Conservation (phyloP, 1,284 basidiomycete genomes). For the Irpex sp. region DNA sequence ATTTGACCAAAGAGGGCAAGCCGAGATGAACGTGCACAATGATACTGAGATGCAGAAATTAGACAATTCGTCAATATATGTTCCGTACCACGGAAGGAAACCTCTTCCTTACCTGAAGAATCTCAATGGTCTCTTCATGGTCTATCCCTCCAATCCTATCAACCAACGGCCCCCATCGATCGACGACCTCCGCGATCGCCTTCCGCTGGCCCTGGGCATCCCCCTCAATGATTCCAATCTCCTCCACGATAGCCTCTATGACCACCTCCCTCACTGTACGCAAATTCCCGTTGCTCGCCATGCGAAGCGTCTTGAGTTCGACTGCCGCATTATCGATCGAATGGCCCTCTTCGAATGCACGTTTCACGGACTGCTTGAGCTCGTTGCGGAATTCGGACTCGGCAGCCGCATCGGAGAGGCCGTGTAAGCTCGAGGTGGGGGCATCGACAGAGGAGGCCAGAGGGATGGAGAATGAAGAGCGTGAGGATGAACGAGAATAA, state of each 20-base stretch:
- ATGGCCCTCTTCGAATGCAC: conserved; percentile 88
- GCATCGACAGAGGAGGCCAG: conserved; percentile 37
- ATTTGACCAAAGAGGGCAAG: conserved; percentile 69
- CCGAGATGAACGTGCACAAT: conserved; percentile 57
- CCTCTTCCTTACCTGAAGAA: conserved; percentile 51
- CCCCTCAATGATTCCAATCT: conserved; percentile 51
- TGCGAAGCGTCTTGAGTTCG: conserved; percentile 89
- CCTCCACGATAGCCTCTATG: conserved; percentile 65
- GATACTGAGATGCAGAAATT: conserved; percentile 33
- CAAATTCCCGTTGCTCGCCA: conserved; percentile 88
- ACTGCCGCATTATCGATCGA: conserved; percentile 89
- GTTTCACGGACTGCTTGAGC: conserved; percentile 76
- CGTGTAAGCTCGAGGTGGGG: conserved; percentile 27
- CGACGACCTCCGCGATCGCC: conserved; percentile 54
- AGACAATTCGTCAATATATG: neutral
- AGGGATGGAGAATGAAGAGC: conserved; percentile 20
- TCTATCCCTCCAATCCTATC: conserved; percentile 72
- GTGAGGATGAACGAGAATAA: conserved; percentile 19
- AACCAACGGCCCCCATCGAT: conserved; percentile 69
- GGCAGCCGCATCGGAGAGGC: conserved; percentile 34
- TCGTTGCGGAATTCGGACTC: conserved; percentile 74
- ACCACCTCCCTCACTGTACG: conserved; percentile 70
- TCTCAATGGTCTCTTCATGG: conserved; percentile 63
- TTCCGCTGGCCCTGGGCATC: conserved; percentile 49
- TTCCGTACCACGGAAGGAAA: conserved; percentile 2